Base-by-base conservation (phyloP, 192 early-diverging fungal genomes). In the Entrophospora sp. region DNA sequence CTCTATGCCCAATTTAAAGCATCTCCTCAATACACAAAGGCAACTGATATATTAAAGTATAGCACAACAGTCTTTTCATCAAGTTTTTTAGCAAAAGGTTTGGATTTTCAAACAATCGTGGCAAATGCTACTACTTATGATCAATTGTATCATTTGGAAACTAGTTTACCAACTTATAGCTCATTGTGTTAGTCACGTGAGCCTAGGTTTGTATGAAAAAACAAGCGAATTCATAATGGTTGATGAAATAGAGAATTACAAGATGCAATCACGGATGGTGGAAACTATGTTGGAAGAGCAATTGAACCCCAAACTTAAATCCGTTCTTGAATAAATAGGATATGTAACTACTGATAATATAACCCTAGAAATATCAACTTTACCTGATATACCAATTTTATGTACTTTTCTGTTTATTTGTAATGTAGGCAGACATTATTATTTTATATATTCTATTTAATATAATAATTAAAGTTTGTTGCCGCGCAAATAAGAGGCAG, bases 151-250 rank as follows among this genome's bases (percentile, higher is more conserved):
- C 24, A 22, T 5, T 45, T 76, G 4, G 76, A 77, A 57, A 74
- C 76, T 9, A 69, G 61, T 25, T 14, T 77, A 3, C 46, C 22
- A 12, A 72, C 75, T 3, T 77, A 63, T 46, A 20, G 76, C 73
- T 3, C 74, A 73, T 0, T 67, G 63, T 22, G 22, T 77, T 10
- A 63, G 67, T 13, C 76, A 77, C 53, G 67, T 77, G 28, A 73
- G 74, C 31, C 53, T 69, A 20, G 9, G 5, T 2, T 8, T 35
- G 6, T 77, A 72, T 46, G 16, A 60, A 4, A 53, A 63, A 20
- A 55, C 56, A 8, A 25, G 27, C 4, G 73, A 77, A 22, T 77
- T 71, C 38, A 46, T 77, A 2, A 74, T 74, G 72, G 53, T 64
- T n/a, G 74, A 72, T 43, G 45, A 63, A 28, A 30, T 40, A 12